These are phyloP conservation scores for Penicillium sp. DNA, from an alignment of 2,329 filamentous ascomycete species.

Conservation along the genomic window DNA sequence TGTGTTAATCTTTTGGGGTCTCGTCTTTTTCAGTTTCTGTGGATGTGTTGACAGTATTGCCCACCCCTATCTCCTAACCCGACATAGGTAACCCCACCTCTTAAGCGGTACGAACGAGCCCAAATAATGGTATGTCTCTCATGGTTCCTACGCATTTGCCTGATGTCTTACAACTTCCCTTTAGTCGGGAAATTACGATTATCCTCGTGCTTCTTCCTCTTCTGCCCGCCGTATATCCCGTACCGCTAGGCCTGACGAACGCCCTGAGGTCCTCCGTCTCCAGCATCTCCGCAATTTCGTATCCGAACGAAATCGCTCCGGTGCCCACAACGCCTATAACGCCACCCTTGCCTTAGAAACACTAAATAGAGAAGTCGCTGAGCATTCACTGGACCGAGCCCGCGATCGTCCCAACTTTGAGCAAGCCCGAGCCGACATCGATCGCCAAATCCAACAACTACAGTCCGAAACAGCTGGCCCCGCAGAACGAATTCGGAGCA, in stretches of 20 bases:
- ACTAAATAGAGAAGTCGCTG: slow-evolving; percentile 40
- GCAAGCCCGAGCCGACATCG: slow-evolving; percentile 25
- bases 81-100: neutral
- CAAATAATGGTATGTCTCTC: slow-evolving; percentile 25
- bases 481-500: slow-evolving; percentile 14
- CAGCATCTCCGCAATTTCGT: slow-evolving; percentile 42
- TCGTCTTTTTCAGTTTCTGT: neutral
- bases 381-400: slow-evolving; percentile 28
- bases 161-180: slow-evolving; percentile 9
- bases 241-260: slow-evolving; percentile 19
- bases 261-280: slow-evolving; percentile 28
- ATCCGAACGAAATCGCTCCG: slow-evolving; percentile 35
- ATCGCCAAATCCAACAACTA: slow-evolving; percentile 26
- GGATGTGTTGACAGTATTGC: neutral
- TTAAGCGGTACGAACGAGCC: slow-evolving; percentile 1
- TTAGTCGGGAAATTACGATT: slow-evolving; percentile 46
- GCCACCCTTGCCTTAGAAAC: slow-evolving; percentile 38
- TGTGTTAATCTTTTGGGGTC: neutral
- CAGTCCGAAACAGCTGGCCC: slow-evolving; percentile 10
- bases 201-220: slow-evolving; percentile 41
- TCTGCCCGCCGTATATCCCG: slow-evolving; percentile 31
- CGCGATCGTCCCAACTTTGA: slow-evolving; percentile 27
- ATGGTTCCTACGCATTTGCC: slow-evolving; percentile 6
- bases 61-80: neutral
- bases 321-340: slow-evolving; percentile 28